Evolutionary conservation across 1,139 yeast species (phyloP), one percentile per base, ranked within the genome.

Genomic region (Sugiyamaella castrensis): DNA sequence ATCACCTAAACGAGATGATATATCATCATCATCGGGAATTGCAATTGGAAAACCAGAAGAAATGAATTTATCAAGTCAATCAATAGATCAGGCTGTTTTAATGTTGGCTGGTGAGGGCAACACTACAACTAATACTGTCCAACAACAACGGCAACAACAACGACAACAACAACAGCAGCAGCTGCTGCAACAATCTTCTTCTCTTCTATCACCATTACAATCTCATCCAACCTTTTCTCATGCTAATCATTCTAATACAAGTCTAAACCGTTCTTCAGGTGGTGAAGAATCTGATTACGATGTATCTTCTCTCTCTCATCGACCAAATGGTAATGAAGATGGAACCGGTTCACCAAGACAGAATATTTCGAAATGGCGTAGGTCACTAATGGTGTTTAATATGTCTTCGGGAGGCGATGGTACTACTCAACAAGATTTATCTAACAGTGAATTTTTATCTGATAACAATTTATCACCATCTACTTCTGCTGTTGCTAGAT

Each of bases 361-460:
- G 33, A 57, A 52, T 27, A 57, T 56, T 16, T 60, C 66, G 15
- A 58, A 56, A 36, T 64, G 67, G 67, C 57, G 67, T 34, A 53
- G 65, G 33, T 61, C 65, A 9, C 52, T 64, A 10, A 51, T 63
- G 60, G 52, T 57, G 16, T 57, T 64, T 47, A 56, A 48, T 33
- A 45, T 45, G 37, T 19, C 47, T 10, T 49, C 49, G 24, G 37
- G 16, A n/a, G 36, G 41, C 30, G 45, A 40, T 29, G 35, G n/a
- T n/a, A n/a, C 45, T 27, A 30, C 34, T 31, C 50, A 43, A 30
- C 40, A 29, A 38, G 43, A 38, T 37, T 37, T 26, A 40, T 37
- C 37, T 40, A 35, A 33, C 36, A 33, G 30, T 2, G 40, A 36
- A 32, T 29, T 40, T 15, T 37, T 30, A 10, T 40, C 47, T 10